Evolutionary conservation across 305 asterid species (phyloP).

Genomic region (Fraxinus floribunda): DNA sequence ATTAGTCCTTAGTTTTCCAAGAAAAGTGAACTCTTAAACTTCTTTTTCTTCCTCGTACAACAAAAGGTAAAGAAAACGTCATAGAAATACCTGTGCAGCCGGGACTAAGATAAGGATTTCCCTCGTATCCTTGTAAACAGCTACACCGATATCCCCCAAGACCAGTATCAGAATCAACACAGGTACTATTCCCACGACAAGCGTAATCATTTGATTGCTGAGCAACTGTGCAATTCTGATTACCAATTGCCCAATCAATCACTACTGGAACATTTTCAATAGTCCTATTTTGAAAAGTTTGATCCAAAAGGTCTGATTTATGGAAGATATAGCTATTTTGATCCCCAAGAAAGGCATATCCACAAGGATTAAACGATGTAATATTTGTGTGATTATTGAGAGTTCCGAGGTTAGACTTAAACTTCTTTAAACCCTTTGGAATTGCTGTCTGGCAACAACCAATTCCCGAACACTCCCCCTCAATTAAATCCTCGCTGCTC

Average conservation of each 20-base stretch:
- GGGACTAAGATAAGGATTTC: conserved; percentile 40
- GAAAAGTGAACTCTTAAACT: neutral
- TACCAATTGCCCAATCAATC: conserved; percentile 47
- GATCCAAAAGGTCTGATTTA: conserved; percentile 28
- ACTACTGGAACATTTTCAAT: conserved; percentile 28
- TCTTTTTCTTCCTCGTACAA: neutral
- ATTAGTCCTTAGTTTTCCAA: neutral
- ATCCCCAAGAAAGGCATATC: conserved; percentile 65
- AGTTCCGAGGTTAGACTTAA: neutral
- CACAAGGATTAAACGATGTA: conserved; percentile 40
- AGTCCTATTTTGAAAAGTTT: conserved; percentile 24
- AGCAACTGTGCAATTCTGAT: conserved; percentile 26
- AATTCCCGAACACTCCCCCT: conserved; percentile 48
- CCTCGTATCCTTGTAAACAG: conserved; percentile 36
- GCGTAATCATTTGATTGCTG: conserved; percentile 24
- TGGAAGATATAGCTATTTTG: conserved; percentile 31
- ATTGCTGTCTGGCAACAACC: conserved; percentile 62
- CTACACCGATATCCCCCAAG: conserved; percentile 40
- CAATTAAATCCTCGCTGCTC: conserved; percentile 22
- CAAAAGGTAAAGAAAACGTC: neutral
- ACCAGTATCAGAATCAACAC: conserved; percentile 38
- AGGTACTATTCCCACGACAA: conserved; percentile 32
- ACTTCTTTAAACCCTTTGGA: conserved; percentile 46
- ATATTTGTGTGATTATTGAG: neutral
- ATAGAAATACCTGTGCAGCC: conserved; percentile 38